A percentile compares a stretch with the other conserved stretches of the same genome.
Conservation (phyloP, 805 yeast species). For the Teunomyces stri region DNA sequence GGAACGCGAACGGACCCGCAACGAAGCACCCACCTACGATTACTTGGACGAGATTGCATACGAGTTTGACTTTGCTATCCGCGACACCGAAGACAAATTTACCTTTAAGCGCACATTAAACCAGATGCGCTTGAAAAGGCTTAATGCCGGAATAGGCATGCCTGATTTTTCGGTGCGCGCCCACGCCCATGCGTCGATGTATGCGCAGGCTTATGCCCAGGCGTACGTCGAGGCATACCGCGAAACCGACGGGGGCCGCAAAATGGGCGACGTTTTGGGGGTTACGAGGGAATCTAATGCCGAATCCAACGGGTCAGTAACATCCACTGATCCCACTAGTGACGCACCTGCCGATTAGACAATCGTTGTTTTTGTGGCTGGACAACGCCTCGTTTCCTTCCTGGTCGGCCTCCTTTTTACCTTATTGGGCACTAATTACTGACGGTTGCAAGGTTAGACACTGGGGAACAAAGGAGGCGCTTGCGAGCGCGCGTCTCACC, state of each 20-base stretch:
- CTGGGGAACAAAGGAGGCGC: no score
- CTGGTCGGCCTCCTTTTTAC: neutral
- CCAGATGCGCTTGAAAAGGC: neutral
- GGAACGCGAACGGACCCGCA: neutral
- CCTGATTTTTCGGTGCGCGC: neutral
- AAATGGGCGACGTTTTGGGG: neutral
- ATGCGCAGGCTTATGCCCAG: neutral
- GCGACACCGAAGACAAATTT: neutral
- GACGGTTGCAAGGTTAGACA: neutral
- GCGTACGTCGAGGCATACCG: neutral
- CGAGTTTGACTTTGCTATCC: constrained; percentile 1
- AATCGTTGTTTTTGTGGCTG: no score
- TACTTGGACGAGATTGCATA: neutral
- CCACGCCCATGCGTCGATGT: neutral
- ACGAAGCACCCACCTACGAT: neutral
- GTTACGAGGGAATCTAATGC: neutral
- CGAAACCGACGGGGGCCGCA: neutral
- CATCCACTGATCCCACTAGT: neutral
- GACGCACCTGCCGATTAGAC: neutral
- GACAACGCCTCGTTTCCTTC: no score
- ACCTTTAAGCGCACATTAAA: neutral
- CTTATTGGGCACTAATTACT: neutral
- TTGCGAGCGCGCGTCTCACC: no score
- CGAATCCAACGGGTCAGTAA: neutral
- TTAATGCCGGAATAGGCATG: neutral